Evolutionary conservation across 2,329 filamentous ascomycete species (phyloP).

Genomic region (Zymoseptoria brevis): DNA sequence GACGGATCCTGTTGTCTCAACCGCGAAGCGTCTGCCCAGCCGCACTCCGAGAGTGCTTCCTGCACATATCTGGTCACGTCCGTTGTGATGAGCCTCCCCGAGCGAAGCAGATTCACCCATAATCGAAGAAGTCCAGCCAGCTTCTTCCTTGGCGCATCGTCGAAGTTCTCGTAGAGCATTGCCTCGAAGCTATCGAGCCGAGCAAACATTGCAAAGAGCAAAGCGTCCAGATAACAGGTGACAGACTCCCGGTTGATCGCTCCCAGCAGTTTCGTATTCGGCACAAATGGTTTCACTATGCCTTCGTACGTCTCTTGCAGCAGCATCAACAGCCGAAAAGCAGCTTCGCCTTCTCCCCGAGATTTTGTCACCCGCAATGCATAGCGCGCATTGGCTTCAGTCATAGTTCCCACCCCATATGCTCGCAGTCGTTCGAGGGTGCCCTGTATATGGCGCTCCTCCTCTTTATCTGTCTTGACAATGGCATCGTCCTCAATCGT

Average conservation of each 20-base stretch:
- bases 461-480: conserved; percentile 50
- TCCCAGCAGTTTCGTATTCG: conserved; percentile 64
- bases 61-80: conserved; percentile 81
- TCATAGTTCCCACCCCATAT: conserved; percentile 48
- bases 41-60: conserved; percentile 72
- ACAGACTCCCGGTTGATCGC: conserved; percentile 79
- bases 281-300: conserved; percentile 65
- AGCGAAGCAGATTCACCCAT: conserved; percentile 88
- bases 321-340: conserved; percentile 67
- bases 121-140: conserved; percentile 72
- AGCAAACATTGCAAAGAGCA: conserved; percentile 94
- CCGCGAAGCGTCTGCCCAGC: conserved; percentile 72
- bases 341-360: conserved; percentile 62
- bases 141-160: conserved; percentile 62
- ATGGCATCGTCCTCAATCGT: conserved; percentile 46
- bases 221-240: conserved; percentile 88
- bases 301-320: conserved; percentile 77
- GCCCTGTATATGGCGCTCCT: conserved; percentile 48
- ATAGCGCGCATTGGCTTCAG: conserved; percentile 56
- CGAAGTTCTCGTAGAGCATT: conserved; percentile 74
- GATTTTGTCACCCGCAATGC: conserved; percentile 56
- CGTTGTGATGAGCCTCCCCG: conserved; percentile 73
- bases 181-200: conserved; percentile 84
- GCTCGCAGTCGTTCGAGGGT: conserved; percentile 46
- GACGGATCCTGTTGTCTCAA: conserved; percentile 90